Percentiles rank a stretch among this genome's conserved stretches.
These are phyloP conservation scores for Phaeoacremonium minimum DNA, from an alignment of 2,329 filamentous ascomycete species.

Conservation along the genomic window DNA sequence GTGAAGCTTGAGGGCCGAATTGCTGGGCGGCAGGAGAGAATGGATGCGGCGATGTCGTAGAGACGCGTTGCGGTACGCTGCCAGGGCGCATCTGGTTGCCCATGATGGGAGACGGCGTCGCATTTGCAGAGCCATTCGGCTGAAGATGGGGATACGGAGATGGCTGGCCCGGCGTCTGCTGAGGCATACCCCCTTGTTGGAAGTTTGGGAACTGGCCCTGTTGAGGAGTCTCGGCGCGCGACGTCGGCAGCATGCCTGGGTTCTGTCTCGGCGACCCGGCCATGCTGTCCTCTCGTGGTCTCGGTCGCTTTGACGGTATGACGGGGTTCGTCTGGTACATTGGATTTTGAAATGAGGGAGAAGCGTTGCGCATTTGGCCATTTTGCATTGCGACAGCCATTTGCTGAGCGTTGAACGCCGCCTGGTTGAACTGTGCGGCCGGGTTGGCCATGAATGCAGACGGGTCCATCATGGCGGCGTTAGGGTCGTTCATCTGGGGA, in stretches of 20 bases:
- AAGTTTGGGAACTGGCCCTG: slow-evolving; percentile 70
- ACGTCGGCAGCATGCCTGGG: slow-evolving; percentile 69
- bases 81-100: slow-evolving; percentile 71
- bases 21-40: slow-evolving; percentile 76
- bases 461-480: slow-evolving; percentile 61
- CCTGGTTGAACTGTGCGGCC: slow-evolving; percentile 53
- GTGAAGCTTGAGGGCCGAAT: slow-evolving; percentile 69
- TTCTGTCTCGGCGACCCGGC: slow-evolving; percentile 76
- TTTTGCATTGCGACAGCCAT: slow-evolving; percentile 71
- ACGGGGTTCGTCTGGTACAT: slow-evolving; percentile 81
- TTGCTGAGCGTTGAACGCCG: slow-evolving; percentile 48
- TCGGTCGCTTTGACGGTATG: slow-evolving; percentile 83
- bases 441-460: slow-evolving; percentile 58
- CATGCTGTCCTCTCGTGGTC: slow-evolving; percentile 78
- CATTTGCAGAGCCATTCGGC: slow-evolving; percentile 73
- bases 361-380: slow-evolving; percentile 77
- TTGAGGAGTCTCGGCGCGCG: slow-evolving; percentile 89
- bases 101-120: slow-evolving; percentile 91
- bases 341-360: slow-evolving; percentile 72
- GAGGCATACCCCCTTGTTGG: slow-evolving; percentile 59
- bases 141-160: slow-evolving; percentile 79
- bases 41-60: slow-evolving; percentile 87
- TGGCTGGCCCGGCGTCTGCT: slow-evolving; percentile 59
- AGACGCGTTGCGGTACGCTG: slow-evolving; percentile 73
- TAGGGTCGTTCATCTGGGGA: slow-evolving; percentile 59